Evolutionary conservation across 2,329 filamentous ascomycete species (phyloP).

Genomic region (Cryoendolithus antarcticus): DNA sequence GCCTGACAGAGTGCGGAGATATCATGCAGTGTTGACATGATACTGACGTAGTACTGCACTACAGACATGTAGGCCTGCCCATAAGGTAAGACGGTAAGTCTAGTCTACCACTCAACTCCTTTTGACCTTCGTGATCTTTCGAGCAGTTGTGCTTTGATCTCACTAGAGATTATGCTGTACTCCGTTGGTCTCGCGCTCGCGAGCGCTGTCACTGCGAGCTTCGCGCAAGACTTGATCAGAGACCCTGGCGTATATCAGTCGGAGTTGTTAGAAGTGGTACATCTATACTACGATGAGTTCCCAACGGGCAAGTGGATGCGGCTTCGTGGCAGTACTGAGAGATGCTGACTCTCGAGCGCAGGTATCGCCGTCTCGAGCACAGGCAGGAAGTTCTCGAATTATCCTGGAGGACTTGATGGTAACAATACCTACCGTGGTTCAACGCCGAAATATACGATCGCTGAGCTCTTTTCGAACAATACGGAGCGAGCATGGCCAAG

Average conservation of each 20-base stretch:
- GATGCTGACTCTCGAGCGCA: constrained; percentile 6
- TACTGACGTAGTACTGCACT: too few relatives aligned
- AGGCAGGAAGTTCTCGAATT: constrained; percentile 41
- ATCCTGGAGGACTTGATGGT: constrained; percentile 36
- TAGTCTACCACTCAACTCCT: too few relatives aligned
- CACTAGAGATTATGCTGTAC: too few relatives aligned
- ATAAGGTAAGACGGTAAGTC: too few relatives aligned
- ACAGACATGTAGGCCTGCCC: too few relatives aligned
- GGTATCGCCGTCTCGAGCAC: constrained; percentile 40
- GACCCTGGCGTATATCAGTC: constrained; percentile 31
- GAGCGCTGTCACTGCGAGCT: neutral
- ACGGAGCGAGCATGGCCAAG: constrained; percentile 34
- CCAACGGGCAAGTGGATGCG: constrained; percentile 25
- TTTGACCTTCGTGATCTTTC: too few relatives aligned
- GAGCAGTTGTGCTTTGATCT: too few relatives aligned
- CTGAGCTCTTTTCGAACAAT: constrained; percentile 31
- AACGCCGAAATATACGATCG: constrained; percentile 36
- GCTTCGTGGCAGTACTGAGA: neutral
- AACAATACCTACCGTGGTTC: constrained; percentile 33
- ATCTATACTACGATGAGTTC: constrained; percentile 41
- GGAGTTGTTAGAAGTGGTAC: constrained; percentile 32
- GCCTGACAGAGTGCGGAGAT: too few relatives aligned
- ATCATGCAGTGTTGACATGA: too few relatives aligned
- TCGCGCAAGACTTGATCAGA: constrained; percentile 7
- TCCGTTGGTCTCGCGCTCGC: constrained; percentile 1